Percentiles rank a stretch among this genome's conserved stretches.
phyloP scores from a whole-genome alignment of 129 eudicot genomes.

The Arctium minus region DNA sequence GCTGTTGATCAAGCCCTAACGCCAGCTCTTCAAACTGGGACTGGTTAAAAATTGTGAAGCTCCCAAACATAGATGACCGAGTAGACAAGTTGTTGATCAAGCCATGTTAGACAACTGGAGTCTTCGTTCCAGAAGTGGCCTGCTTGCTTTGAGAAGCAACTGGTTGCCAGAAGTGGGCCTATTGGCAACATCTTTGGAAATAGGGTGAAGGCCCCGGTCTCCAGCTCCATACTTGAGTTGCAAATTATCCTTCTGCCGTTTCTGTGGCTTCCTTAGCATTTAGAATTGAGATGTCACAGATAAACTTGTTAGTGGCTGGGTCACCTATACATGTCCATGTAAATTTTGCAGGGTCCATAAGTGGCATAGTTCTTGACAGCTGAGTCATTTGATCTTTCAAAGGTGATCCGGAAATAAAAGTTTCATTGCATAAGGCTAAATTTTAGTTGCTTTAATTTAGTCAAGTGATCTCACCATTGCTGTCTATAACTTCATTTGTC shows the following conservation, averaged over 20 bases:
- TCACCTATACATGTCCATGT: constrained; percentile 36
- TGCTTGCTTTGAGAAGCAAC: background rate
- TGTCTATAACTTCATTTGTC: constrained; percentile 37
- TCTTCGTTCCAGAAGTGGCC: constrained; percentile 41
- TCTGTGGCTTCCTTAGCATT: background rate
- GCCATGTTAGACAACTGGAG: constrained; percentile 45
- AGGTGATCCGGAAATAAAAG: constrained; percentile 24
- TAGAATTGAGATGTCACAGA: constrained; percentile 2
- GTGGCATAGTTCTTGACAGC: constrained; percentile 38
- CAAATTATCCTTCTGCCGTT: constrained; percentile 35
- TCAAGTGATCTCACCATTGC: constrained; percentile 37
- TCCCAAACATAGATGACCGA: constrained; percentile 60
- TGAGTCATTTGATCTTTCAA: constrained; percentile 2
- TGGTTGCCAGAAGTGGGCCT: constrained; percentile 27
- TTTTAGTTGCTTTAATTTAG: background rate
- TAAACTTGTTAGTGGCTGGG: background rate
- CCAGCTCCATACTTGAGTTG: constrained; percentile 46
- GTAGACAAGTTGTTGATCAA: constrained; percentile 36
- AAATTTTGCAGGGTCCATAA: constrained; percentile 24
- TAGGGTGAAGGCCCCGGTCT: constrained; percentile 27
- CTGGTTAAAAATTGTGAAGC: constrained; percentile 29
- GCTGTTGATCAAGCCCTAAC: constrained; percentile 34
- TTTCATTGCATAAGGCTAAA: background rate
- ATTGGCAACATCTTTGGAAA: constrained; percentile 34
- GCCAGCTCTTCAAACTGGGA: constrained; percentile 50